A percentile compares a stretch with the other conserved stretches of the same genome.
phyloP scores from a whole-genome alignment of 495 filamentous ascomycete species.

The Penicillium salamii region DNA sequence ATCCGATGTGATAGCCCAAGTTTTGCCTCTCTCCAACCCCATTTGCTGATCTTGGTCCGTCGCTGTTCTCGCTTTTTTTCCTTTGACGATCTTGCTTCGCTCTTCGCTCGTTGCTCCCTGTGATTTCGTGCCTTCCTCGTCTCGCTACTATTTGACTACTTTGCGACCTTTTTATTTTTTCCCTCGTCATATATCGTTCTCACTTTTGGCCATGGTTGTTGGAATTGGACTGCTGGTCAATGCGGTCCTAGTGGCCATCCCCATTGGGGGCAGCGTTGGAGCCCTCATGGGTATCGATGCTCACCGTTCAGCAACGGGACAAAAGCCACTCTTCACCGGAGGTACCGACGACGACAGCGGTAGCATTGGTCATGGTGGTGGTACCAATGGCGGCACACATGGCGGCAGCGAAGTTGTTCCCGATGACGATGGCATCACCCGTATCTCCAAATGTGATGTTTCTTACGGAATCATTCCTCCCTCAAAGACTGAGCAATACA shows the following conservation, averaged over 20 bases:
- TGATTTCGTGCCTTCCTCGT: not conserved
- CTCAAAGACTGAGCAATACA: conserved; percentile 19
- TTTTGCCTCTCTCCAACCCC: not conserved
- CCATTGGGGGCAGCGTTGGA: conserved; percentile 37
- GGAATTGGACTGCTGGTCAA: conserved; percentile 34
- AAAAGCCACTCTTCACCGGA: conserved; percentile 24
- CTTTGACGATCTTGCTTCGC: not conserved
- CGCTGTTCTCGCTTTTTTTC: not conserved
- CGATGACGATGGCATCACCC: conserved; percentile 2
- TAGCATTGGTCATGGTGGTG: not conserved
- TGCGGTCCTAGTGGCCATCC: conserved; percentile 33
- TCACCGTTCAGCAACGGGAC: conserved; percentile 28
- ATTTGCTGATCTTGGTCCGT: not conserved
- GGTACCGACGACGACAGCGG: not conserved
- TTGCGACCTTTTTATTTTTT: not conserved
- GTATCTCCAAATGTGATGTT: conserved; percentile 18
- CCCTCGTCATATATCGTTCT: not conserved
- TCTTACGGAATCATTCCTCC: conserved; percentile 26
- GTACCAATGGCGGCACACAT: not conserved
- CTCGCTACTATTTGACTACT: too few species aligned
- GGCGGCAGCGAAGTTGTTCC: conserved; percentile 2
- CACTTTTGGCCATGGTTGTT: conserved; percentile 1
- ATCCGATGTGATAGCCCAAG: not conserved
- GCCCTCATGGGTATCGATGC: conserved; percentile 37
- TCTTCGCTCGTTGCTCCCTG: not conserved